Base-by-base conservation (phyloP, 805 yeast species). In the Saitoella complicata region DNA sequence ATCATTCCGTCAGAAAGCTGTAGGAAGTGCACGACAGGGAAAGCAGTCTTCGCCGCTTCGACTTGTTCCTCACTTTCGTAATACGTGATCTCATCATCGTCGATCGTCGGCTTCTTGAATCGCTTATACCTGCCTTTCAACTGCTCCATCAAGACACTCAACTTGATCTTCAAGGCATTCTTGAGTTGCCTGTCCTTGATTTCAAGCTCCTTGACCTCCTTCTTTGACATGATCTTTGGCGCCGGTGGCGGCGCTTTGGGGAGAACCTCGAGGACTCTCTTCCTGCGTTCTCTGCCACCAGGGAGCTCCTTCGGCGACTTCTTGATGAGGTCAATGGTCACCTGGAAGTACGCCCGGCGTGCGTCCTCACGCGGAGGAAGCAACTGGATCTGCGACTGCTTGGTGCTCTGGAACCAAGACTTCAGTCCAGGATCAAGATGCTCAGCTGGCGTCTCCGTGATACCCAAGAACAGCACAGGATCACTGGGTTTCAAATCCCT, bases 61-160 rank as follows among this genome's bases (percentile, higher is more conserved):
- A 31, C 21, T 6, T 39, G 32, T 40, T 45, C 45, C 46, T 33
- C 46, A 7, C 32, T 29, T n/a, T 31, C 12, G 12, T 39, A 34
- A 31, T 38, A 38, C 5, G 8, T 6, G 10, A 34, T 32, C 5
- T 34, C 43, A 8, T 35, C 13, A 47, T 50, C 5, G 33, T 46
- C 97, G 46, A 91, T 75, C 0, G 82, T 69, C 0, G 98, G 97
- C 55, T 87, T 91, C 55, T 78, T 80, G 66, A 91, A 91, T 45
- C 95, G 68, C 55, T 85, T 85, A 59, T 88, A 91, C 41, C 96
- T 70, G 46, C 68, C 76, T 58, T 87, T 86, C 66, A 88, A 81
- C 21, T 83, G 63, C 51, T 91, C 97, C 91, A 91, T 82, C 37
- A 91, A 64, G 0, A 83, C 87, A 5, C 94, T 78, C 32, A 91